Base-by-base conservation (phyloP, 2,329 filamentous ascomycete species). In the Zarea fungicola region DNA sequence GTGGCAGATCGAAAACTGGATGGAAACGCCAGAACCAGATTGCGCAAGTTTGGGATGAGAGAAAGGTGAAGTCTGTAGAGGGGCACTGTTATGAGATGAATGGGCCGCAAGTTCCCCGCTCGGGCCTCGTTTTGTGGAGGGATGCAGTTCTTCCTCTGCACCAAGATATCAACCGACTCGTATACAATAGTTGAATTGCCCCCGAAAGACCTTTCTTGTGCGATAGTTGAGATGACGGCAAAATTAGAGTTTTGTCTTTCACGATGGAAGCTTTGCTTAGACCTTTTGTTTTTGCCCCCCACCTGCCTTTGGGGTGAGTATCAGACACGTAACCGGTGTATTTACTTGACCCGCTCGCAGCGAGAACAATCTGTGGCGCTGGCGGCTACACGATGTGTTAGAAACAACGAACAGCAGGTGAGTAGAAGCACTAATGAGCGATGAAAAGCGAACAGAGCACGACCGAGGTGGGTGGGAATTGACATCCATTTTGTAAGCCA, bases 101-200 rank as follows among this genome's bases (percentile, higher is more conserved):
- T 36, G 40, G 31, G 25, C 25, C 39, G 36, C 19, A 49, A 43
- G 39, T 49, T 42, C 47, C 47, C 47, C 47, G 47, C 47, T 49
- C 40, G 40, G 47, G 47, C 47, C 47, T 49, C 47, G 47, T 49
- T 34, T 43, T 42, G 39, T 41, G 47, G 39, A 42, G 39, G 44
- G 35, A 47, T 37, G 35, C n/a, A n/a, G 35, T 40, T 18, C 36
- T 41, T 32, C 28, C 26, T 28, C 29, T 18, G 45, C 19, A 28
- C n/a, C 45, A 41, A 13, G 29, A 37, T 47, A 46, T 46, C 25
- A 18, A 34, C 14, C 28, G 45, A 35, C 36, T 21, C 35, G 36
- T 23, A 41, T 28, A 48, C n/a, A 47, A 35, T 41, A 10, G 21
- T 35, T 14, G 36, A 35, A 5, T 25, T 18, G 23, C 18, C 37